phyloP scores from a whole-genome alignment of 73 alveolate species.

The Uronychia setigera region DNA sequence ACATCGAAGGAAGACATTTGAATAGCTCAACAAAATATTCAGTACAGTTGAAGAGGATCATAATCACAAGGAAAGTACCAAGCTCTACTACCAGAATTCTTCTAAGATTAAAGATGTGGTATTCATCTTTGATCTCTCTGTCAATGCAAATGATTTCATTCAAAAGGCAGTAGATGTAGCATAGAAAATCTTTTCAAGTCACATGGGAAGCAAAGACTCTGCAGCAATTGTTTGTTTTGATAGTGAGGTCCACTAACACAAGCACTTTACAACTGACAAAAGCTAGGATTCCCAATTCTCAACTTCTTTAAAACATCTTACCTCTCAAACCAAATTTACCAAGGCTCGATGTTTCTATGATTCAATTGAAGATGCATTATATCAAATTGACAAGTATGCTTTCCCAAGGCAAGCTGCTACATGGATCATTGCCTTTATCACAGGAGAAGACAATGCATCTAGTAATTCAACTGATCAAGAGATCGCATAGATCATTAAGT shows the following conservation, averaged over 20 bases:
- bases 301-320: neutral
- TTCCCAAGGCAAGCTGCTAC: neutral
- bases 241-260: neutral
- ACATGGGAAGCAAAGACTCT: neutral
- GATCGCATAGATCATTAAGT: neutral
- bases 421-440: neutral
- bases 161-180: neutral
- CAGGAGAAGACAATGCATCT: neutral
- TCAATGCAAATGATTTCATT: neutral
- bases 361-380: neutral
- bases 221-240: neutral
- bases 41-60: neutral
- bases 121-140: neutral
- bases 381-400: neutral
- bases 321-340: neutral
- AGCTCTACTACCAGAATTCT: neutral
- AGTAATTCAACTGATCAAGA: neutral
- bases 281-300: neutral
- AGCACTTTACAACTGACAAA: neutral
- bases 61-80: neutral
- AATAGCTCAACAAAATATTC: neutral
- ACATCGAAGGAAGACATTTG: neutral
- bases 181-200: neutral
- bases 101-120: neutral
- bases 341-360: neutral